A percentile compares a stretch with the other conserved stretches of the same genome.
These are phyloP conservation scores for Hymenoscyphus scutula DNA, from an alignment of 2,329 filamentous ascomycete species.

Conservation along the genomic window DNA sequence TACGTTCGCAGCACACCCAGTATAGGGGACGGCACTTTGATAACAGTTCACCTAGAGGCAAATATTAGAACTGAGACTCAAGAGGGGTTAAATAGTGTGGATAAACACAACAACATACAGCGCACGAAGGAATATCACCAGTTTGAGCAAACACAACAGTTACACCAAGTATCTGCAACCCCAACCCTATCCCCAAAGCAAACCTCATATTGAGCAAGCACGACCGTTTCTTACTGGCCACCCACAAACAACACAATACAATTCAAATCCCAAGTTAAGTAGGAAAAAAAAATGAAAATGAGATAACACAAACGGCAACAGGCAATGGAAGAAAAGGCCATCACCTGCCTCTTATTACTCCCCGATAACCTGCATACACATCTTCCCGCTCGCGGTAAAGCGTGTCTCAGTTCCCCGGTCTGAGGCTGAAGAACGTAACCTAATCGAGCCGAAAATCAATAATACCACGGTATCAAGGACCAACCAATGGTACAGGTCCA, in stretches of 20 bases:
- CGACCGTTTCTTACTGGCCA: no score
- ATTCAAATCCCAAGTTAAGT: not conserved
- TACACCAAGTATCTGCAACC: not conserved
- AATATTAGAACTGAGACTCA: not conserved
- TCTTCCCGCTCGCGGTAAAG: not conserved
- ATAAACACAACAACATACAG: not conserved
- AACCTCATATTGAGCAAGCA: not conserved
- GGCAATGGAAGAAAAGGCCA: not conserved
- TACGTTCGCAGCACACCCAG: not conserved
- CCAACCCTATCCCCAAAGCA: not conserved
- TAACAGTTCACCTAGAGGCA: not conserved
- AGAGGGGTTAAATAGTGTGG: not conserved
- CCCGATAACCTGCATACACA: not conserved
- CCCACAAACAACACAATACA: no score
- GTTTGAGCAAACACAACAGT: not conserved
- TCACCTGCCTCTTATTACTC: not conserved
- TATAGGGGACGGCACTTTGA: not conserved
- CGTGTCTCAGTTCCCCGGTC: not conserved
- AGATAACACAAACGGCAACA: not conserved
- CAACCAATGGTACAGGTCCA: not conserved
- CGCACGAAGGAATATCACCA: not conserved
- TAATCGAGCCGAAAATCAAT: not conserved
- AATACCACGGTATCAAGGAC: not conserved
- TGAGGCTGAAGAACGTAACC: not conserved
- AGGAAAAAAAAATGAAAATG: not conserved